These are phyloP conservation scores for Komagataella pastoris DNA, from an alignment of 805 yeast species.

Conservation along the genomic window DNA sequence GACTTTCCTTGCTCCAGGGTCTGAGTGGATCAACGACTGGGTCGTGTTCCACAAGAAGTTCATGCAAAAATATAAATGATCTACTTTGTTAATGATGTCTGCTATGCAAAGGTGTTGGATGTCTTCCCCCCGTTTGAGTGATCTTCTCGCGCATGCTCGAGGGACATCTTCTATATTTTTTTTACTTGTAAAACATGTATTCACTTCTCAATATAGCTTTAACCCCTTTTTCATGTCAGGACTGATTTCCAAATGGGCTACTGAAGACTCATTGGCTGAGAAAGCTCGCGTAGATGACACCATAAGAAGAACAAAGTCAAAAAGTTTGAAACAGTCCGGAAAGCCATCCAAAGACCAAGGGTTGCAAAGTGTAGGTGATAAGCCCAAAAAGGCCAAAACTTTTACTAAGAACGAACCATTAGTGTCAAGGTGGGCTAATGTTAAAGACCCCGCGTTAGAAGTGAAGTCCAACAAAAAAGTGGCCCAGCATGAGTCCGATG, in stretches of 20 bases:
- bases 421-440: background rate
- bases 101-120: background rate
- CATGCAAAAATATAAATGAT: conserved; percentile 34
- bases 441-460: background rate
- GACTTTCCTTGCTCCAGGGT: conserved; percentile 92
- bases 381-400: background rate
- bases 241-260: background rate
- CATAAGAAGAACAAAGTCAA: background rate
- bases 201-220: background rate
- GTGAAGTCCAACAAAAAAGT: background rate
- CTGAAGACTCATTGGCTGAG: background rate
- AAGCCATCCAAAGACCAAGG: background rate
- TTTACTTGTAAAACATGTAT: background rate
- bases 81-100: background rate
- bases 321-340: background rate
- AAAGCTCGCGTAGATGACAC: background rate
- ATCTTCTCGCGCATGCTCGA: background rate
- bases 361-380: background rate
- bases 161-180: background rate
- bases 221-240: background rate
- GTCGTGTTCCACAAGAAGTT: conserved; percentile 65
- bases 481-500: background rate
- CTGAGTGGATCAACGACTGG: conserved; percentile 78
- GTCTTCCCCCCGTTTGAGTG: background rate
- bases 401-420: background rate